Base-by-base conservation (phyloP, 768 basidiomycete genomes). In the Kwoniella shandongensis region DNA sequence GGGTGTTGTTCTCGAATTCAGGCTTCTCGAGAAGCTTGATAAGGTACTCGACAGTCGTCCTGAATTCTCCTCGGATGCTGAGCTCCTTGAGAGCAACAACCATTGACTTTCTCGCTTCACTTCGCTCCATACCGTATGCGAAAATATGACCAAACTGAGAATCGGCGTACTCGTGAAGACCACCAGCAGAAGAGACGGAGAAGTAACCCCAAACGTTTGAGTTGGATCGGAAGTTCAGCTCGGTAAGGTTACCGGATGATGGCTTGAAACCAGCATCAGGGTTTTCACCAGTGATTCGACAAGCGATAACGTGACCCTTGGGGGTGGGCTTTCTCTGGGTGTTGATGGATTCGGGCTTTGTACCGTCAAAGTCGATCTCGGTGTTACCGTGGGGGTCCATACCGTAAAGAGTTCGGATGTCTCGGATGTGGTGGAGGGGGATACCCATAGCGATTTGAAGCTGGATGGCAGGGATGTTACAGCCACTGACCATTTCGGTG, bases 171-270 rank as follows among this genome's bases (percentile, higher is more conserved):
- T 99, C 93, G 78, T 99, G 96, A 51, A 99, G 84, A 76, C 94
- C 96, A 75, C 96, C 96, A 10, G 93, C 88, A 13, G 88, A 87
- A 41, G 85, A 85, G 68, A 99, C 96, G 15, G 96, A 98, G 82
- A 99, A 99, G 80, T 99, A 99, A 60, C 96, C 96, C 96, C 96
- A 99, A 42, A 99, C 96, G 62, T 99, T 99, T 42, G 91, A 97
- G 78, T 89, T 96, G 25, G 93, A 97, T 56, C 96, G 87, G 86
- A 99, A 99, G 79, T 98, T 99, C 66, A 99, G 89, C 74, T 98
- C 96, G 76, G 98, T 96, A 15, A 99, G 81, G 36, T 89, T 88
- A 63, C 96, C 96, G 2, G 91, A 93, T 1, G 96, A 98, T 0
- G 96, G 96, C 78, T 99, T 99, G 83, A 99, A 99, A 4, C 96